phyloP scores from a whole-genome alignment of 352 stramenopile species.

The Phytophthora idaei region DNA sequence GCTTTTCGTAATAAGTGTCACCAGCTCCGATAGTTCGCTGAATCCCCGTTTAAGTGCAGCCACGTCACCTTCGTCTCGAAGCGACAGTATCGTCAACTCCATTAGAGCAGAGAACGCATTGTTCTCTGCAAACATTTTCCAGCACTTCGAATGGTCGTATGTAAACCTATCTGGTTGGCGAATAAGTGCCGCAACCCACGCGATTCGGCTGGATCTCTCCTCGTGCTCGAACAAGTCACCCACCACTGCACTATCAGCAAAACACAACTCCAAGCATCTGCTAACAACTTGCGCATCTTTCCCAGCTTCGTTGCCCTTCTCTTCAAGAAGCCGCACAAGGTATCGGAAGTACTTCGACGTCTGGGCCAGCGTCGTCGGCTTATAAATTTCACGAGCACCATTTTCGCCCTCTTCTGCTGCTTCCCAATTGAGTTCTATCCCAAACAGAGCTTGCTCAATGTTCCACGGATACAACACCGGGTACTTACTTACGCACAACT shows the following conservation, averaged over 20 bases:
- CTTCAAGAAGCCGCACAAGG: constrained; percentile 67
- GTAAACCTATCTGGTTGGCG: constrained; percentile 47
- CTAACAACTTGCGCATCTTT: constrained; percentile 59
- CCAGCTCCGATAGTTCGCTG: constrained; percentile 48
- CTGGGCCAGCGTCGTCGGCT: constrained; percentile 49
- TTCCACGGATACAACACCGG: constrained; percentile 82
- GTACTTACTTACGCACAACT: constrained; percentile 75
- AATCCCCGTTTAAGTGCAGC: constrained; percentile 29
- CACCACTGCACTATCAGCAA: constrained; percentile 49
- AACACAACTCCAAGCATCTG: constrained; percentile 69
- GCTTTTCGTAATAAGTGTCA: constrained; percentile 49
- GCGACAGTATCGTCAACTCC: constrained; percentile 55
- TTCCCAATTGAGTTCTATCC: constrained; percentile 47
- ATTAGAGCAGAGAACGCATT: constrained; percentile 51
- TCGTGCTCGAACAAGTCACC: constrained; percentile 59
- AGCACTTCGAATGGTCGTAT: constrained; percentile 63
- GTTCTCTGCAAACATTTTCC: constrained; percentile 62
- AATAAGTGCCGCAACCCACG: constrained; percentile 58
- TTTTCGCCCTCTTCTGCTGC: constrained; percentile 34
- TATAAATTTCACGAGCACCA: constrained; percentile 33
- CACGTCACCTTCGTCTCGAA: constrained; percentile 22
- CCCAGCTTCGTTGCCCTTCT: constrained; percentile 45
- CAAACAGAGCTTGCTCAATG: constrained; percentile 80
- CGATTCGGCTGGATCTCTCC: constrained; percentile 25
- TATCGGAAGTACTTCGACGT: constrained; percentile 77